Evolutionary conservation across 1,139 yeast genomes (phyloP).

Genomic region (Saccharomyces pastorianus): DNA sequence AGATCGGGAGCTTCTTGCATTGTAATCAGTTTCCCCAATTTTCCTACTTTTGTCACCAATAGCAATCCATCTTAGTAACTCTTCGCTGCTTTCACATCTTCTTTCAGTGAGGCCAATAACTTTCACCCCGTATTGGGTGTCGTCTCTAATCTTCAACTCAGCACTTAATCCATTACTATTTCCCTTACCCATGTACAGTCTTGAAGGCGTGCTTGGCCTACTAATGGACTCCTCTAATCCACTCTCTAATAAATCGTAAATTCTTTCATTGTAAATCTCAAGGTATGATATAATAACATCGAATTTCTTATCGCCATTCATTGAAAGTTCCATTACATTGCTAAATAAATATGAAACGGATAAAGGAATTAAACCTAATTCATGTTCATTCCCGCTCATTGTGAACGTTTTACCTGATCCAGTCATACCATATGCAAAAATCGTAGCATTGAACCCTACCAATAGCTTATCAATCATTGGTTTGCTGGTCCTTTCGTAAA

Average conservation of each 20-base stretch:
- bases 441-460: conserved; percentile 80
- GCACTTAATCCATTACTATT: conserved; percentile 4
- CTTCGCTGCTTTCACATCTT: conserved; percentile 46
- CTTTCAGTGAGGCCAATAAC: conserved; percentile 71
- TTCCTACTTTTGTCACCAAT: conserved; percentile 68
- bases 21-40: conserved; percentile 85
- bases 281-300: conserved; percentile 60
- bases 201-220: conserved; percentile 6
- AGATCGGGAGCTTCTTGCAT: conserved; percentile 75
- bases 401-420: conserved; percentile 87
- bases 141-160: conserved; percentile 72
- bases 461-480: conserved; percentile 59
- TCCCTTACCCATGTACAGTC: conserved; percentile 5
- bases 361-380: conserved; percentile 72
- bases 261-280: conserved; percentile 85
- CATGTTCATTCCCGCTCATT: conserved; percentile 62
- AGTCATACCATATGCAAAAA: conserved; percentile 92
- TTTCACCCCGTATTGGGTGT: conserved; percentile 60
- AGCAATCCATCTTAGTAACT: conserved; percentile 52
- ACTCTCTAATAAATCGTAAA: conserved; percentile 55
- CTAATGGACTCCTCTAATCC: conserved; percentile 15
- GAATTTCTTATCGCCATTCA: conserved; percentile 29
- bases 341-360: conserved; percentile 63
- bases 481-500: conserved; percentile 54
- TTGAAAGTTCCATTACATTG: conserved; percentile 34